Evolutionary conservation across 108 stramenopile genomes (phyloP).

Genomic region (Nitzschia sp.): DNA sequence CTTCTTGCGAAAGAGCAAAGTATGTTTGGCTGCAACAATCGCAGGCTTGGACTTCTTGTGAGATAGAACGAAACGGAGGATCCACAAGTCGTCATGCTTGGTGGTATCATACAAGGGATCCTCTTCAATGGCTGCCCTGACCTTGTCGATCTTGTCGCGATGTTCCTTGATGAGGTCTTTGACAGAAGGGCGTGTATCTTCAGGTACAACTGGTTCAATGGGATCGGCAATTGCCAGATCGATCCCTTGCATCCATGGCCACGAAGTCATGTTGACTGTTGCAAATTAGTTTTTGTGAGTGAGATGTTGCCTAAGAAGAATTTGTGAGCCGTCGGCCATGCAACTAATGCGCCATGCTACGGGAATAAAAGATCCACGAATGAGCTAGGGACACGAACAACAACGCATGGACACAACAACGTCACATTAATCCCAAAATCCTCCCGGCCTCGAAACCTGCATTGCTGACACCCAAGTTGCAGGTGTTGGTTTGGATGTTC

Average conservation of each 20-base stretch:
- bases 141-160: constrained; percentile 8
- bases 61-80: constrained; percentile 25
- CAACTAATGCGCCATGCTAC: no score
- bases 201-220: constrained; percentile 3
- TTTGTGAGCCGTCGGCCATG: no score
- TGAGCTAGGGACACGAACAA: no score
- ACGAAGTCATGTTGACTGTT: constrained; percentile 8
- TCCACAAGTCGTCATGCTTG: constrained; percentile 37
- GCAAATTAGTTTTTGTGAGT: no score
- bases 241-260: constrained; percentile 31
- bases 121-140: constrained; percentile 7
- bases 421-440: no score
- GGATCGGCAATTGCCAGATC: constrained; percentile 15
- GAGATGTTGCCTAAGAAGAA: no score
- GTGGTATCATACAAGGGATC: constrained; percentile 3
- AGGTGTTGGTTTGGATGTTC: no score
- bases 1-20: constrained; percentile 21
- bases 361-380: no score
- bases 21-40: constrained; percentile 16
- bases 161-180: constrained; percentile 24
- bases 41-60: constrained; percentile 31
- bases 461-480: no score
- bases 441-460: no score
- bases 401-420: no score
- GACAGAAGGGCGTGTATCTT: constrained; percentile 22